Conservation (phyloP, 352 stramenopile species). For the Phytophthora podocarpi region DNA sequence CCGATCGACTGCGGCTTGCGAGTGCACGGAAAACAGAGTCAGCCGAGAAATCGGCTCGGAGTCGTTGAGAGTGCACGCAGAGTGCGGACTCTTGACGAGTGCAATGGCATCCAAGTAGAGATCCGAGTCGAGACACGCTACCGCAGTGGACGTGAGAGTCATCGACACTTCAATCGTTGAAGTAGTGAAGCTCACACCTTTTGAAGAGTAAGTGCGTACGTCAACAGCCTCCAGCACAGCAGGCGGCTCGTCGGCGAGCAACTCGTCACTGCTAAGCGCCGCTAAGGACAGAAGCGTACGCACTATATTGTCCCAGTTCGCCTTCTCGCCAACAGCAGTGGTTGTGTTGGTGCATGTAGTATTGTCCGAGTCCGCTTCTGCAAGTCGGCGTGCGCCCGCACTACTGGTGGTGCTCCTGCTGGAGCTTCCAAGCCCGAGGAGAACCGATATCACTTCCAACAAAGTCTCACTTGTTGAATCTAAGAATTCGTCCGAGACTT, state of each 20-base stretch:
- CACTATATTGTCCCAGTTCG: conserved; percentile 42
- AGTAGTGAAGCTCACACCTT: conserved; percentile 29
- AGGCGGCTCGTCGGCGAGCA: conserved; percentile 47
- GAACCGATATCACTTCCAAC: conserved; percentile 47
- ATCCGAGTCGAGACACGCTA: conserved; percentile 49
- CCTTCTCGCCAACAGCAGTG: conserved; percentile 25
- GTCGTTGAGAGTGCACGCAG: conserved; percentile 45
- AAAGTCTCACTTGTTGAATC: conserved; percentile 47
- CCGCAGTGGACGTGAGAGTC: conserved; percentile 46
- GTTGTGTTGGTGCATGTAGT: conserved; percentile 1
- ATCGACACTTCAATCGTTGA: conserved; percentile 38
- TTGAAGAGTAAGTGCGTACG: conserved; percentile 43
- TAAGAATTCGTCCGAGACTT: conserved; percentile 45
- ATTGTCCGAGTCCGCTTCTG: conserved; percentile 1
- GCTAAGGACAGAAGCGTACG: conserved; percentile 57
- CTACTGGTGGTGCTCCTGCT: too few species aligned
- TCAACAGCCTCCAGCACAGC: conserved; percentile 32
- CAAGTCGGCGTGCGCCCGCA: conserved; percentile 13
- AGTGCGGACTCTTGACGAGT: conserved; percentile 41
- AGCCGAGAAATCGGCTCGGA: conserved; percentile 47
- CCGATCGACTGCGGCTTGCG: conserved; percentile 33
- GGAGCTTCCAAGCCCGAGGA: conserved; percentile 33
- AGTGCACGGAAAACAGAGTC: conserved; percentile 56
- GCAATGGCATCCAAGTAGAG: conserved; percentile 62
- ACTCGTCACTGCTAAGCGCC: conserved; percentile 53